Base-by-base conservation (phyloP, 2,329 filamentous ascomycete species). In the Cercospora berteroae region DNA sequence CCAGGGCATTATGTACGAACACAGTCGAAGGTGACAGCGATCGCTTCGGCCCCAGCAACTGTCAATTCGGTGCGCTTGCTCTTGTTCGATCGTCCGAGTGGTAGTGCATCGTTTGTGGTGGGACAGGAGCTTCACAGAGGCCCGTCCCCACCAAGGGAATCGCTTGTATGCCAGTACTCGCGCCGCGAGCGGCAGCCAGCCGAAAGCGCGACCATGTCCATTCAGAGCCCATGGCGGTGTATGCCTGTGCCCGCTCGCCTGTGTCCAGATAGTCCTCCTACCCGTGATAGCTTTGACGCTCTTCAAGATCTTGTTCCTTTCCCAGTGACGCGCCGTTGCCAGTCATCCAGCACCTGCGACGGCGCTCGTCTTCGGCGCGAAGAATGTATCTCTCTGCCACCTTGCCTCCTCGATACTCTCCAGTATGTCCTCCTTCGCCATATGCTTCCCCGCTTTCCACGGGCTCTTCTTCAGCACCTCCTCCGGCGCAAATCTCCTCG, bases 341-440 rank as follows among this genome's bases (percentile, higher is more conserved):
- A 48, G 55, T 62, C 23, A 61, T 48, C 57, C 57, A 60, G 16
- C 57, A 42, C 42, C 36, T 71, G 12, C 27, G 6, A 10, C 61
- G 4, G 10, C 50, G 16, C 36, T 25, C 20, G 50, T 39, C 29
- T 60, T 60, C 36, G 55, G n/a, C 27, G 71, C 75, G 78, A 96
- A 96, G 64, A 96, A 86, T 18, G 81, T 82, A 67, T 89, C 83
- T 74, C 87, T 88, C 79, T 97, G 98, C 77, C 91, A 97, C 74
- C 83, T 88, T 64, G 94, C 94, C 82, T 99, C 95, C 65, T 87
- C 89, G 70, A 99, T 97, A 80, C 94, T 98, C 82, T 99, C 95
- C 68, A 97, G 79, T 66, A 99, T 97, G 79, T 99, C 95, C 64
- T 92, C 88, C 74, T 86, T 88, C 0, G 95, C 95, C 79, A 94